Evolutionary conservation across 129 eudicot species (phyloP).

Genomic region (Dittrichia graveolens): DNA sequence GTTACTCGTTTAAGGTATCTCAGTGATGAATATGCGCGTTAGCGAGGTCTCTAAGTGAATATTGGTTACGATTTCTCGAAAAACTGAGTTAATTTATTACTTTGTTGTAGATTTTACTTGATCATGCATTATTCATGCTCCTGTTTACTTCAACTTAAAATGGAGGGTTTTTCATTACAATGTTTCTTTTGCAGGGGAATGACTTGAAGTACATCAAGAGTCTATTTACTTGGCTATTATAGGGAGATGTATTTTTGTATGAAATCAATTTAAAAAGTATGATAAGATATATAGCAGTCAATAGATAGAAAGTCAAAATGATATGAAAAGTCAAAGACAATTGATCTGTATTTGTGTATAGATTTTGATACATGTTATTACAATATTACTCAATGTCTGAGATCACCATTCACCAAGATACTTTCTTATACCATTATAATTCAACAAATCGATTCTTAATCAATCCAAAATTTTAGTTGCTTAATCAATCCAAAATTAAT

Average conservation of each 20-base stretch:
- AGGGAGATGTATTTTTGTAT: conserved; percentile 27
- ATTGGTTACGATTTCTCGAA: neutral
- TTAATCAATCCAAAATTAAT: no score
- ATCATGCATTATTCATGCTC: no score
- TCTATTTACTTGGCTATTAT: neutral
- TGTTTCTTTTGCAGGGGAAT: conserved; percentile 26
- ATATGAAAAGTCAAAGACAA: conserved; percentile 11
- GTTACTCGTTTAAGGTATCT: neutral
- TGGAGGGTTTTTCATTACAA: neutral
- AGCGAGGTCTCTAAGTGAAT: neutral
- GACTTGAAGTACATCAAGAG: conserved; percentile 14
- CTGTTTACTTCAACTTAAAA: neutral
- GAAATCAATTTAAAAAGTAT: conserved; percentile 17
- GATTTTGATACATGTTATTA: neutral
- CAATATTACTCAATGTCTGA: conserved; percentile 3
- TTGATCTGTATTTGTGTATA: conserved; percentile 9
- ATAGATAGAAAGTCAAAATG: conserved; percentile 24
- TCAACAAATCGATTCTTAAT: conserved; percentile 10
- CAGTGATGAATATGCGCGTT: neutral
- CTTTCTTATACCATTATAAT: conserved; percentile 1
- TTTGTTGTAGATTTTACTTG: neutral
- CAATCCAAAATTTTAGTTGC: neutral
- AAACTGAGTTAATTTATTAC: neutral
- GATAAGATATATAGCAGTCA: conserved; percentile 20
- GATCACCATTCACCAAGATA: conserved; percentile 6